Evolutionary conservation across 495 filamentous ascomycete species (phyloP).

Genomic region (Chaetomium cochliodes): DNA sequence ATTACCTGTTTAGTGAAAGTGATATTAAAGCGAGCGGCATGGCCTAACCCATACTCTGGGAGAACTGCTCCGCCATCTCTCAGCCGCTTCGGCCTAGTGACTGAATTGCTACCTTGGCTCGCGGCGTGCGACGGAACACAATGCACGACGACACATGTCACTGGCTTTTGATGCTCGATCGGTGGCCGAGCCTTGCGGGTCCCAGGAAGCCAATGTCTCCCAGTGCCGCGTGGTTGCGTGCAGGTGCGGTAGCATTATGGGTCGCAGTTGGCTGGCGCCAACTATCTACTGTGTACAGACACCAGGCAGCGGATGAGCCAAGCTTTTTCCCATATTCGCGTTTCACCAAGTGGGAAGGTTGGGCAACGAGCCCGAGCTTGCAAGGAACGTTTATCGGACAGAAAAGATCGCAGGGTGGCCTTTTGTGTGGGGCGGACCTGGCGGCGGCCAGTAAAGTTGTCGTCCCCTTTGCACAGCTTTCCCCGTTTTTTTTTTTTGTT

Average conservation of each 20-base stretch:
- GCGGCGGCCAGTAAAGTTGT: not conserved
- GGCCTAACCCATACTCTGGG: not conserved
- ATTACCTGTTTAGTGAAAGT: too few species aligned
- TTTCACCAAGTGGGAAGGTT: constrained; percentile 11
- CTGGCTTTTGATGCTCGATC: not conserved
- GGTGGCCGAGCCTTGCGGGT: constrained; percentile 13
- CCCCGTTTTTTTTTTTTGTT: not conserved
- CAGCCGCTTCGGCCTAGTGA: constrained; percentile 7
- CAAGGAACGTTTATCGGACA: not conserved
- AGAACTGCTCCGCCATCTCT: not conserved
- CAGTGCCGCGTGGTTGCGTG: constrained; percentile 8
- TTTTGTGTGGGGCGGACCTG: not conserved
- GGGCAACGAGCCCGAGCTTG: not conserved
- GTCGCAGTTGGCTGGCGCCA: not conserved
- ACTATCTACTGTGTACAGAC: too few species aligned
- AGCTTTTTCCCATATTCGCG: constrained; percentile 19
- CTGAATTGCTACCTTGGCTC: not conserved
- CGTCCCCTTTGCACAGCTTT: not conserved
- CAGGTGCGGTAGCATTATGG: not conserved
- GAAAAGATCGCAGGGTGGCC: not conserved
- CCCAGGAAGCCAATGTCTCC: not conserved
- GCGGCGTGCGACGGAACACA: not conserved
- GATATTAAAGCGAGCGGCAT: not conserved
- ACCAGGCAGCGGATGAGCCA: too few species aligned
- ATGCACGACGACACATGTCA: not conserved